phyloP scores from a whole-genome alignment of 2,329 filamentous ascomycete genomes.

The Claviceps fusiformis region DNA sequence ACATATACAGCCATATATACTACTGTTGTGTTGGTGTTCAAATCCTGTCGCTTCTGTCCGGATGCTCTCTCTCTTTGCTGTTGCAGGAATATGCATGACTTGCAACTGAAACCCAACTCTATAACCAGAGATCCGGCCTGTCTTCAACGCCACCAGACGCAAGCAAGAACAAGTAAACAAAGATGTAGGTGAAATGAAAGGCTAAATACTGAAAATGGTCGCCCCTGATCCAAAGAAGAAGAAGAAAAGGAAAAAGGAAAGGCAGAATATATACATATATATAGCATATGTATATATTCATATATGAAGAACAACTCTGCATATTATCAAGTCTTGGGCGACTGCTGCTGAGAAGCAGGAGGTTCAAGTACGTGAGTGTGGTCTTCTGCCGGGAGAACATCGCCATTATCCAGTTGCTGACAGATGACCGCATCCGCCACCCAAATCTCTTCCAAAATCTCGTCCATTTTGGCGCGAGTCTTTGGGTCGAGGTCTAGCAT shows the following conservation, averaged over 20 bases:
- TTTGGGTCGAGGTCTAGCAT: conserved; percentile 87
- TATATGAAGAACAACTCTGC: background rate
- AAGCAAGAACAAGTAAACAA: background rate
- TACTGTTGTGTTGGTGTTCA: background rate
- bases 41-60: background rate
- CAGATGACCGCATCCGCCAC: conserved; percentile 76
- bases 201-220: background rate
- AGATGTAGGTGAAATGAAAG: background rate
- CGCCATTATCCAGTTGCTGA: conserved; percentile 57
- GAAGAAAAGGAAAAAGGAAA: background rate
- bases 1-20: background rate
- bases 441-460: conserved; percentile 83
- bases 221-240: background rate
- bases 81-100: background rate
- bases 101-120: background rate
- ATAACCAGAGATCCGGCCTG: background rate
- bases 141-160: background rate
- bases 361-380: conserved; percentile 82
- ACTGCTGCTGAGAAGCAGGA: conserved; percentile 30
- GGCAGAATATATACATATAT: no score
- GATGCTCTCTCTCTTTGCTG: background rate
- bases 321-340: conserved; percentile 9
- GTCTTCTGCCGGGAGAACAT: conserved; percentile 56
- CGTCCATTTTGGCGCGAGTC: conserved; percentile 68
- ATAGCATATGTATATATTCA: no score